Evolutionary conservation across 768 basidiomycete species (phyloP), one percentile per base, ranked within the genome.

Genomic region (Collybia mongolica): DNA sequence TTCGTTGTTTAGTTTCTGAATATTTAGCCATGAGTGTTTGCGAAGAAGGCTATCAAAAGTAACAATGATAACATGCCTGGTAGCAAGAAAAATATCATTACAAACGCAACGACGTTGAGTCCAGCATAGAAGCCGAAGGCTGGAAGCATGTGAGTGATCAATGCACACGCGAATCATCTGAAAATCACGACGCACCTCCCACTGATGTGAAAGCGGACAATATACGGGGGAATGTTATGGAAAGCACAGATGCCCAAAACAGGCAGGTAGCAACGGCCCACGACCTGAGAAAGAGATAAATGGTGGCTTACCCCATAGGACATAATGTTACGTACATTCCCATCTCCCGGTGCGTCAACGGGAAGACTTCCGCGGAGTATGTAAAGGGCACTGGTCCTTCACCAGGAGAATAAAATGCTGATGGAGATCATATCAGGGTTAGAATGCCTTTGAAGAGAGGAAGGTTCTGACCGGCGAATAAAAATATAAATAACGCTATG

Each of bases 301-400:
- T 63, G 36, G 23, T 29, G 69, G 6, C 17, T 45, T 15, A 37
- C 18, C 19, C 62, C 6, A 62, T n/a, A 67, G 51, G 64, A 65
- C 11, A 52, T 53, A 12, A 62, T 60, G 24, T 63, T 6, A 61
- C 69, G 60, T 40, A 74, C 74, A 76, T 76, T 55, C 74, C 74
- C 71, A 87, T 75, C 59, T 90, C 88, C 59, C 90, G 75, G 51
- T 88, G 80, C 24, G 86, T 84, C 36, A 95, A 74, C 5, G 92
- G 93, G 80, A 90, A 96, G 14, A 88, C 92, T 66, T 95, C 93
- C 3, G 93, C 93, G 3, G 91, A 92, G 63, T 94, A 95, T 0
- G 89, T 85, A 66, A 88, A 94, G 0, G 93, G 93, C 6, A 94
- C 91, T 5, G 92, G 92, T 0, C 93, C 93, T 72, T 91, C 90